Evolutionary conservation across 2,329 filamentous ascomycete genomes (phyloP).

Genomic region (Colletotrichum godetiae): DNA sequence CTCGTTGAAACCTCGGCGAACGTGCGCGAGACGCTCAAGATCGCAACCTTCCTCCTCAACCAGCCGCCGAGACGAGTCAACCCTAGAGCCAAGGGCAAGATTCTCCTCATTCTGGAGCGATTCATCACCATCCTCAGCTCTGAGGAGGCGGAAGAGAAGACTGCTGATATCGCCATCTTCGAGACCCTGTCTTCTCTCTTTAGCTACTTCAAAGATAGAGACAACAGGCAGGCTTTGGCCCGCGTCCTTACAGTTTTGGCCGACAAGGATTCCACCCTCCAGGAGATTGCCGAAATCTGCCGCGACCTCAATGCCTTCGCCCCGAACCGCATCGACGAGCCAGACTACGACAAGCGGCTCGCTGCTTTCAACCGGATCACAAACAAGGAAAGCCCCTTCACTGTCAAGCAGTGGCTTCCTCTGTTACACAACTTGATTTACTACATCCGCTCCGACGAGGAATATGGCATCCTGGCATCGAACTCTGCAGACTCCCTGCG

Average conservation of each 20-base stretch:
- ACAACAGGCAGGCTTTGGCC: conserved; percentile 80
- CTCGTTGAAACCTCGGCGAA: conserved; percentile 76
- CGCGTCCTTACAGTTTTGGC: conserved; percentile 79
- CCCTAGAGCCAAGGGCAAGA: conserved; percentile 82
- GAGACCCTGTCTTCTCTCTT: conserved; percentile 84
- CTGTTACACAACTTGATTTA: conserved; percentile 90
- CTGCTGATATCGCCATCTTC: conserved; percentile 66
- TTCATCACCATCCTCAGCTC: conserved; percentile 74
- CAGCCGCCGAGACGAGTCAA: conserved; percentile 88
- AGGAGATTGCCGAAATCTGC: conserved; percentile 76
- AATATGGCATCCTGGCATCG: conserved; percentile 82
- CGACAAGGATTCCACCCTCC: conserved; percentile 68
- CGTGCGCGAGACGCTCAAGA: conserved; percentile 81
- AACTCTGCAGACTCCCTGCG: conserved; percentile 87
- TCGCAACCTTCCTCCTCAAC: conserved; percentile 82
- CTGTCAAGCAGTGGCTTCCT: conserved; percentile 84
- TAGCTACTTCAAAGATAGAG: conserved; percentile 87
- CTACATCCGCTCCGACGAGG: conserved; percentile 86
- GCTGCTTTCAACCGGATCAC: conserved; percentile 81
- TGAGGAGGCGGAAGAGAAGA: conserved; percentile 23
- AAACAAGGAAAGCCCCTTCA: conserved; percentile 68
- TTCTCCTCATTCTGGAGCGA: conserved; percentile 83
- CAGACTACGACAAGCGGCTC: conserved; percentile 87
- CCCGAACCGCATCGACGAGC: conserved; percentile 79
- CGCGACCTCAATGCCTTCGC: conserved; percentile 84